Percentiles rank a stretch among this genome's conserved stretches.
These are phyloP conservation scores for Gentiana dahurica DNA, from an alignment of 257 asterid genomes.

Conservation along the genomic window DNA sequence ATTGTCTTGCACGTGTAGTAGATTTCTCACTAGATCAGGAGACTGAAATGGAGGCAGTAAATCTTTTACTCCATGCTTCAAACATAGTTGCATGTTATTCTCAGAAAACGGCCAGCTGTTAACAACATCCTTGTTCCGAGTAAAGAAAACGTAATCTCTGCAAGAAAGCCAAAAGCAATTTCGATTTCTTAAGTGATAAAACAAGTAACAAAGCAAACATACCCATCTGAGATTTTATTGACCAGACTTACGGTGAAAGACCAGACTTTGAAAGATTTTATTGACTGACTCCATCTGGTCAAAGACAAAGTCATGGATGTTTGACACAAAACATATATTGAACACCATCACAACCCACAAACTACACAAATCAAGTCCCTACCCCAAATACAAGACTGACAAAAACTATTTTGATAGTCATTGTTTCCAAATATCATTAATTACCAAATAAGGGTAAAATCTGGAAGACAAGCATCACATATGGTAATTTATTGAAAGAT, in stretches of 20 bases:
- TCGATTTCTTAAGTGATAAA: no score
- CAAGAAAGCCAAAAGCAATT: slow-evolving; percentile 11
- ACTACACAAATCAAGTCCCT: not conserved
- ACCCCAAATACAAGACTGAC: not conserved
- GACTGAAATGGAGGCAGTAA: slow-evolving; percentile 80
- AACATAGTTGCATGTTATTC: slow-evolving; percentile 64
- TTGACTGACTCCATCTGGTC: slow-evolving; percentile 11
- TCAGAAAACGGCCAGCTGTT: slow-evolving; percentile 87
- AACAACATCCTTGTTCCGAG: slow-evolving; percentile 57
- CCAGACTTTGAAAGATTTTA: slow-evolving; percentile 3
- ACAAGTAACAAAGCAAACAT: no score
- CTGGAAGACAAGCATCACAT: slow-evolving; percentile 5
- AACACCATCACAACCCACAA: slow-evolving; percentile 4
- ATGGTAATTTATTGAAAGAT: not conserved
- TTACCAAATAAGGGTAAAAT: not conserved
- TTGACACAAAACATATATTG: slow-evolving; percentile 5
- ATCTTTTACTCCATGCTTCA: slow-evolving; percentile 59
- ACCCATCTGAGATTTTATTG: no score
- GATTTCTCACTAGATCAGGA: slow-evolving; percentile 35
- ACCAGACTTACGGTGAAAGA: not conserved
- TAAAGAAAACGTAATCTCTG: slow-evolving; percentile 75
- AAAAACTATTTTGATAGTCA: not conserved
- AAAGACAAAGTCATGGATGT: slow-evolving; percentile 3
- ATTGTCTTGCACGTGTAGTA: slow-evolving; percentile 14
- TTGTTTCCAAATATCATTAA: not conserved